phyloP scores from a whole-genome alignment of 2,329 filamentous ascomycete species.

The Sclerotinia sclerotiorum region DNA sequence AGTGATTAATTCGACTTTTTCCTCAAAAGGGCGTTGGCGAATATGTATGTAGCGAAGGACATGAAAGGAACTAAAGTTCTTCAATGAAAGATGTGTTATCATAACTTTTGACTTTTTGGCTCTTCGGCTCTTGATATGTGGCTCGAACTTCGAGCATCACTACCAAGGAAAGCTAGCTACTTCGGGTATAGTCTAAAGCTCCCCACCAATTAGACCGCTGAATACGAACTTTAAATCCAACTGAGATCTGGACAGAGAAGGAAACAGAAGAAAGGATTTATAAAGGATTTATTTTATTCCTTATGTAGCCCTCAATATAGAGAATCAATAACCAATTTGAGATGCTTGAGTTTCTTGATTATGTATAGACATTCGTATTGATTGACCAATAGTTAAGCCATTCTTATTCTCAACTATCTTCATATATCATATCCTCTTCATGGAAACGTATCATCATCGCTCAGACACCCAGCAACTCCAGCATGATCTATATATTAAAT shows the following conservation, averaged over 20 bases:
- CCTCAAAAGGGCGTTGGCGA: background rate
- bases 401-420: background rate
- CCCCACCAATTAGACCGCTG: conserved; percentile 6
- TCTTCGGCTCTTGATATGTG: conserved; percentile 22
- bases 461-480: conserved; percentile 5
- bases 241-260: conserved; percentile 24
- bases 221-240: conserved; percentile 3
- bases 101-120: conserved; percentile 15
- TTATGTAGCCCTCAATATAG: background rate
- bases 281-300: background rate
- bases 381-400: background rate
- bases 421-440: background rate
- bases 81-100: conserved; percentile 10
- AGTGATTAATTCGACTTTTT: background rate
- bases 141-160: conserved; percentile 15
- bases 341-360: background rate
- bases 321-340: background rate
- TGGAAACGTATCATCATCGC: background rate
- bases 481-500: background rate
- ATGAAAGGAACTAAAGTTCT: conserved; percentile 19
- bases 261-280: conserved; percentile 7
- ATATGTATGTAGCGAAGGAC: background rate
- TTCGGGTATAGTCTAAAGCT: background rate
- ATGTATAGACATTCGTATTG: background rate
- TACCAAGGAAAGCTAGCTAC: background rate